These are phyloP conservation scores for Colletotrichum caudatum DNA, from an alignment of 2,329 filamentous ascomycete species.

Conservation along the genomic window DNA sequence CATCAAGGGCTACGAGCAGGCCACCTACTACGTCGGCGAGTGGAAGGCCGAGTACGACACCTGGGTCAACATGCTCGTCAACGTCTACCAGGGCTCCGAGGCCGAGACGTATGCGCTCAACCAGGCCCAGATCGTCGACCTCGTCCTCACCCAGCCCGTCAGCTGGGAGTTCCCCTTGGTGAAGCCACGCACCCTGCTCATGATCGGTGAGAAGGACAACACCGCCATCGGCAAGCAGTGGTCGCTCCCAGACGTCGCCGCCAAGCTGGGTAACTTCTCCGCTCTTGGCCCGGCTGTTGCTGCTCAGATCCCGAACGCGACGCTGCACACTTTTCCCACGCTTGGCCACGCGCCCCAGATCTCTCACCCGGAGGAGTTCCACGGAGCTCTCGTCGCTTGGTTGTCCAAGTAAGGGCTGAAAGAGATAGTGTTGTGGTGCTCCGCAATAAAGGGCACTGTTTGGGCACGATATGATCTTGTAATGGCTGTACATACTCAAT, in stretches of 20 bases:
- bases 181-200: constrained; percentile 59
- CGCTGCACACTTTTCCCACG: constrained; percentile 60
- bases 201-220: constrained; percentile 64
- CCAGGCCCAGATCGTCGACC: constrained; percentile 65
- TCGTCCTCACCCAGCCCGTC: constrained; percentile 66
- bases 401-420: constrained; percentile 44
- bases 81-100: constrained; percentile 61
- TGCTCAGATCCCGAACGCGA: constrained; percentile 57
- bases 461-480: constrained; percentile 1
- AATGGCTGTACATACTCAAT: constrained; percentile 19
- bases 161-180: constrained; percentile 62
- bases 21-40: constrained; percentile 60
- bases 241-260: constrained; percentile 58
- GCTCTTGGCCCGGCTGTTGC: constrained; percentile 60
- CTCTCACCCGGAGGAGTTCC: constrained; percentile 61
- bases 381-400: constrained; percentile 61
- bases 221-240: constrained; percentile 68
- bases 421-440: neutral
- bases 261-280: constrained; percentile 61
- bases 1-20: constrained; percentile 61
- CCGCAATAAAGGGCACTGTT: neutral
- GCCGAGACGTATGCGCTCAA: constrained; percentile 58
- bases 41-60: constrained; percentile 64
- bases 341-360: constrained; percentile 67
- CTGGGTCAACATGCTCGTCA: constrained; percentile 67